Percentiles rank a stretch among this genome's conserved stretches.
Conservation (phyloP, 2,329 filamentous ascomycete species). For the Neopestalotiopsis sp. region DNA sequence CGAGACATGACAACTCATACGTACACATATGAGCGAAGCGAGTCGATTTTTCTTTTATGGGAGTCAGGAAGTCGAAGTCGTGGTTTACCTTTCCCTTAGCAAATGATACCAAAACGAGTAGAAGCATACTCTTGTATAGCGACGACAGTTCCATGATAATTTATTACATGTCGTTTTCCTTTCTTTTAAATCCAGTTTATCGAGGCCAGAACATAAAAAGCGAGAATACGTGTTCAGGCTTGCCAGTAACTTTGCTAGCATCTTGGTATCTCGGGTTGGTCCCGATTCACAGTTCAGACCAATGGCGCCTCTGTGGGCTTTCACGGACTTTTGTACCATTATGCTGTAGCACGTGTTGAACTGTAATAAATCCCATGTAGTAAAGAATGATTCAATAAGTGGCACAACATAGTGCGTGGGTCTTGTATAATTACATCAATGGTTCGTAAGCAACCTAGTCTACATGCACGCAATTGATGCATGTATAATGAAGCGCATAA, state of each 20-base stretch:
- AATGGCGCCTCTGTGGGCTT: too few species aligned
- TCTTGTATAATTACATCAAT: background rate
- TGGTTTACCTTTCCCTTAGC: conserved; percentile 7
- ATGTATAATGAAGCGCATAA: background rate
- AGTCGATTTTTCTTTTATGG: background rate
- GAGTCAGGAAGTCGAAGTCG: background rate
- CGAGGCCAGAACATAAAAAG: too few species aligned
- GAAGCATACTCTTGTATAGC: conserved; percentile 12
- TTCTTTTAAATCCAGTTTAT: background rate
- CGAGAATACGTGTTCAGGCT: too few species aligned
- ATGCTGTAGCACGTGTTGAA: too few species aligned
- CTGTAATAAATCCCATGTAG: too few species aligned
- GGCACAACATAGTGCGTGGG: too few species aligned
- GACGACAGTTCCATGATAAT: background rate
- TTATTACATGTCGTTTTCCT: background rate
- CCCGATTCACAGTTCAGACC: too few species aligned
- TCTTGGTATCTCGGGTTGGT: too few species aligned
- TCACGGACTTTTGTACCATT: too few species aligned
- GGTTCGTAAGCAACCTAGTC: background rate
- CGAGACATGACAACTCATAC: background rate
- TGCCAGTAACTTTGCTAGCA: background rate
- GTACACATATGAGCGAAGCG: too few species aligned
- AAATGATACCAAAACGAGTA: conserved; percentile 19
- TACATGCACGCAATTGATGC: background rate
- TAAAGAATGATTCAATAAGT: too few species aligned